Evolutionary conservation across 257 asterid genomes (phyloP).

Genomic region (Penstemon barbatus): DNA sequence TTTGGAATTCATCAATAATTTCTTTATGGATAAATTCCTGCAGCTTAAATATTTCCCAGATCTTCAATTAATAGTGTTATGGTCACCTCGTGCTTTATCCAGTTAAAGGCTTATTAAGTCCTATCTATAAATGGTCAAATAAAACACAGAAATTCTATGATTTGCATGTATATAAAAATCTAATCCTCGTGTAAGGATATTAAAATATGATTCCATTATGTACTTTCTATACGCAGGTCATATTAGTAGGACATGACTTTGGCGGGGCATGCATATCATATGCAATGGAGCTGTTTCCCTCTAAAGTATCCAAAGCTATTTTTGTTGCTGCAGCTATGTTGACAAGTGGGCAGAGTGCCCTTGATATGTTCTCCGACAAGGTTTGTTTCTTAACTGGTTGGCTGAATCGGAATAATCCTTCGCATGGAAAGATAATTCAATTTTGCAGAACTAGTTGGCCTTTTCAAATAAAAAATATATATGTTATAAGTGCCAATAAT

Average conservation of each 20-base stretch:
- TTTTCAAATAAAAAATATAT: background rate
- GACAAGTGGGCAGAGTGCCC: slow-evolving; percentile 81
- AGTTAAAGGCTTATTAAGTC: background rate
- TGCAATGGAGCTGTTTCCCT: slow-evolving; percentile 77
- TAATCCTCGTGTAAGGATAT: background rate
- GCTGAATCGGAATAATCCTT: slow-evolving; percentile 9
- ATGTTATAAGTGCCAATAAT: background rate
- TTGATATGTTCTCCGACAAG: slow-evolving; percentile 88
- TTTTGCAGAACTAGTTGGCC: background rate
- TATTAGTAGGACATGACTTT: slow-evolving; percentile 95
- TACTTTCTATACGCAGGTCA: slow-evolving; percentile 60
- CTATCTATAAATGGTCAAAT: background rate
- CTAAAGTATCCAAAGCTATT: slow-evolving; percentile 81
- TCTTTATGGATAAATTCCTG: background rate
- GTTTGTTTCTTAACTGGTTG: slow-evolving; percentile 38
- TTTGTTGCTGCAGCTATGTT: slow-evolving; percentile 91
- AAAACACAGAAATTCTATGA: background rate
- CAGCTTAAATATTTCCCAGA: background rate
- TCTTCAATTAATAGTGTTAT: slow-evolving; percentile 8
- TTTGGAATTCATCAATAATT: background rate
- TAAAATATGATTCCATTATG: background rate
- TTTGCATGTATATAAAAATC: background rate
- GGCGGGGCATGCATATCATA: slow-evolving; percentile 95
- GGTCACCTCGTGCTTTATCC: background rate
- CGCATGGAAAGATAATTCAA: slow-evolving; percentile 15